phyloP scores from a whole-genome alignment of 768 basidiomycete species.

The Russula olivacea region DNA sequence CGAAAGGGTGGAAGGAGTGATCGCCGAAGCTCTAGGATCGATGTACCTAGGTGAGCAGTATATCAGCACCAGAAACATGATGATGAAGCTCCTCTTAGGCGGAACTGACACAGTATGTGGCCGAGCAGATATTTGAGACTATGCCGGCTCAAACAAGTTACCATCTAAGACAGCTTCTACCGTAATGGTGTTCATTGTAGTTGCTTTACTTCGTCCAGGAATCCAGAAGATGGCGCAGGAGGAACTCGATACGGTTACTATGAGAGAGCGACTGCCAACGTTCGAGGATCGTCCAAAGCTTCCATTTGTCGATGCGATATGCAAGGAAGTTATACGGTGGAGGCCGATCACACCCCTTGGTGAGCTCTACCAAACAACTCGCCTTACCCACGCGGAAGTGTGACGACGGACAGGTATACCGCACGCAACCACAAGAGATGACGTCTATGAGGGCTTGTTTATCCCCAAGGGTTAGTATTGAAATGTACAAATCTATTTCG shows the following conservation, averaged over 20 bases:
- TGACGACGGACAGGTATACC: constrained; percentile 14
- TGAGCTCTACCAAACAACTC: neutral
- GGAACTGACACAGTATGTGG: neutral
- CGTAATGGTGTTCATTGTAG: neutral
- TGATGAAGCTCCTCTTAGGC: neutral
- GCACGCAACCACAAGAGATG: constrained; percentile 13
- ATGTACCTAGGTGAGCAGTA: neutral
- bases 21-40: neutral
- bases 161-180: neutral
- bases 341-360: constrained; percentile 13
- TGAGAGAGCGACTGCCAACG: neutral
- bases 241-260: neutral
- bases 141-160: neutral
- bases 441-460: constrained; percentile 24
- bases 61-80: neutral
- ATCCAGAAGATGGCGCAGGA: neutral
- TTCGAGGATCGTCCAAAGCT: neutral
- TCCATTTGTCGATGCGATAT: neutral
- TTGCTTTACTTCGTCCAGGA: neutral
- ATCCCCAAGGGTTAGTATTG: constrained; percentile 18
- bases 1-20: neutral
- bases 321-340: constrained; percentile 19
- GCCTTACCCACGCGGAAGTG: neutral
- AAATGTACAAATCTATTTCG: neutral
- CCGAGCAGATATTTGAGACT: neutral